A percentile compares a stretch with the other conserved stretches of the same genome.
Conservation (phyloP, 2,329 filamentous ascomycete species). For the Cladorrhinum sp. region DNA sequence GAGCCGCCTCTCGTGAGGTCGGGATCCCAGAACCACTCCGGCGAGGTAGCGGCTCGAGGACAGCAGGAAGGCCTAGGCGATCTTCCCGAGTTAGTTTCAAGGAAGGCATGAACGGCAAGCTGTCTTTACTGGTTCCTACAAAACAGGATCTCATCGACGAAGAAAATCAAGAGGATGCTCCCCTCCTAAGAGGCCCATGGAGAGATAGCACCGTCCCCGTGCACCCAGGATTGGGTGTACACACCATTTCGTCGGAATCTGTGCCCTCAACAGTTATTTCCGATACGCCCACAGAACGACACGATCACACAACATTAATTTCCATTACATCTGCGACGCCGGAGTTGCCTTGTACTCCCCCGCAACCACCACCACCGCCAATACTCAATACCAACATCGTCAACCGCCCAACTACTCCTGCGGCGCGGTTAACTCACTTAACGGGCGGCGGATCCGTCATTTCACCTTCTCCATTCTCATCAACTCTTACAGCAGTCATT, state of each 20-base stretch:
- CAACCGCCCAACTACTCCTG: slow-evolving; percentile 6
- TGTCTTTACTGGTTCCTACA: slow-evolving; percentile 36
- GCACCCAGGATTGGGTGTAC: slow-evolving; percentile 18
- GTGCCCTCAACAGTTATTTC: slow-evolving; percentile 18
- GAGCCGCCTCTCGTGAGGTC: slow-evolving; percentile 30
- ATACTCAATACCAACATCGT: background rate
- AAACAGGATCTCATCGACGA: slow-evolving; percentile 26
- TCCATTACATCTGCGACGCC: background rate
- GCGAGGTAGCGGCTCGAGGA: slow-evolving; percentile 21
- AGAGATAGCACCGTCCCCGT: slow-evolving; percentile 26
- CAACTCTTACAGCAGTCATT: slow-evolving; percentile 56
- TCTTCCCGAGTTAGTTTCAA: slow-evolving; percentile 47
- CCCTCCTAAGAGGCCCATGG: slow-evolving; percentile 46
- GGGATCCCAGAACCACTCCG: slow-evolving; percentile 35
- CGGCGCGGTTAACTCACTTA: slow-evolving; percentile 20
- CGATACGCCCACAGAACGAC: slow-evolving; percentile 6
- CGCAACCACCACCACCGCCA: background rate
- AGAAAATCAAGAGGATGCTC: slow-evolving; percentile 28
- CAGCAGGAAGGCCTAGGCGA: slow-evolving; percentile 46
- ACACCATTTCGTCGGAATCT: slow-evolving; percentile 30
- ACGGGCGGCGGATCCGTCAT: slow-evolving; percentile 46
- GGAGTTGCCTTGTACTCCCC: background rate
- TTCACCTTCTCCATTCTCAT: slow-evolving; percentile 58
- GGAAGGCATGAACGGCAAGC: slow-evolving; percentile 35
- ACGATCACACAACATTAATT: slow-evolving; percentile 23